Evolutionary conservation across 768 basidiomycete genomes (phyloP).

Genomic region (Tylopilus balloui): DNA sequence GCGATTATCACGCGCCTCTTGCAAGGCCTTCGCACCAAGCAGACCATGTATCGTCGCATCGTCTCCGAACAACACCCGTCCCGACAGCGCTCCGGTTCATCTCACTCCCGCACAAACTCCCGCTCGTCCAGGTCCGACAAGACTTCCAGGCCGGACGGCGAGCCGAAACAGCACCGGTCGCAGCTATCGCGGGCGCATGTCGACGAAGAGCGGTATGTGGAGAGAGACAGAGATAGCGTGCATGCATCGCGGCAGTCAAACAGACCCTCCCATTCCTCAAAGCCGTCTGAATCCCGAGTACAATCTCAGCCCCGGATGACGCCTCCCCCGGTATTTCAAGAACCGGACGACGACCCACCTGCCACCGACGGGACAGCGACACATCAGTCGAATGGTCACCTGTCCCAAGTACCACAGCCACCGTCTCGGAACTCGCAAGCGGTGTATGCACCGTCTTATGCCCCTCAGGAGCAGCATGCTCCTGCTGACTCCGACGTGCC

Average conservation of each 20-base stretch:
- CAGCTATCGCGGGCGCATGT: constrained; percentile 41
- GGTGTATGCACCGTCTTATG: not conserved
- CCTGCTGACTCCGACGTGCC: constrained; percentile 10
- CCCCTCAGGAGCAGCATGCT: constrained; percentile 5
- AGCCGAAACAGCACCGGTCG: constrained; percentile 42
- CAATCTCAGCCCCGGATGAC: constrained; percentile 28
- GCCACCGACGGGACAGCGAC: constrained; percentile 4
- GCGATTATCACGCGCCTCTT: constrained; percentile 90
- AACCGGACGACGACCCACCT: constrained; percentile 31
- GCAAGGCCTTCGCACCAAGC: constrained; percentile 89
- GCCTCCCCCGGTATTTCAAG: constrained; percentile 28
- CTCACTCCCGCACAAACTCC: constrained; percentile 53
- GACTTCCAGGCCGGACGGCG: constrained; percentile 37
- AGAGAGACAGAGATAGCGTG: constrained; percentile 36
- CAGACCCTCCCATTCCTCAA: constrained; percentile 38
- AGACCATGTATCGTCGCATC: constrained; percentile 78
- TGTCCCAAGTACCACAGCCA: constrained; percentile 12
- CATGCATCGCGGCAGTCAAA: constrained; percentile 38
- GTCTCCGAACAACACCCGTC: constrained; percentile 51
- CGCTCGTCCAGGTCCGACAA: constrained; percentile 51
- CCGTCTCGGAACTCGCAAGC: constrained; percentile 15
- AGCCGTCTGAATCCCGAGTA: constrained; percentile 31
- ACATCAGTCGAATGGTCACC: constrained; percentile 10
- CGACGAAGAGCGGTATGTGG: constrained; percentile 37
- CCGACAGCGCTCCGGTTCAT: constrained; percentile 41